These are phyloP conservation scores for Venturia effusa DNA, from an alignment of 2,329 filamentous ascomycete genomes.

Conservation along the genomic window DNA sequence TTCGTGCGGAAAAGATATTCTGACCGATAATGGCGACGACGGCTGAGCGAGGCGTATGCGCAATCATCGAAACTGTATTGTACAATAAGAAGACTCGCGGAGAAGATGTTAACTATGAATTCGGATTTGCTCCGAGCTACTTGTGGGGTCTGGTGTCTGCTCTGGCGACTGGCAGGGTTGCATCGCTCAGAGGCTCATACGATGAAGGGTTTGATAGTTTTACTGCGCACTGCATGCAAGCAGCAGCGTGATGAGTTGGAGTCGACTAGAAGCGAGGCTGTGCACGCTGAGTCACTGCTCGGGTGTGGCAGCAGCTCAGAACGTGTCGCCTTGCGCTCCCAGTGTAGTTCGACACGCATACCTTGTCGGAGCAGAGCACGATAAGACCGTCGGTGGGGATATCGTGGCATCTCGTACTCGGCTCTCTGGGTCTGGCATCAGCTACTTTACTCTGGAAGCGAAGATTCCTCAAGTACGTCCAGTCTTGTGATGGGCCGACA, in stretches of 20 bases:
- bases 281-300: neutral
- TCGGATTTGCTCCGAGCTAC: neutral
- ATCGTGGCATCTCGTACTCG: neutral
- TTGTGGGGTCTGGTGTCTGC: neutral
- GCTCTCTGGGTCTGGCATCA: neutral
- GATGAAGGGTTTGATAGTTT: neutral
- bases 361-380: neutral
- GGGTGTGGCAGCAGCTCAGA: neutral
- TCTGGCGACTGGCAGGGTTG: neutral
- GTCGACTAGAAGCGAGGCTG: neutral
- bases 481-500: neutral
- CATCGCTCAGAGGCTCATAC: neutral
- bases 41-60: neutral
- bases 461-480: neutral
- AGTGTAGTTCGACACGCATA: neutral
- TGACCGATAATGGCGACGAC: neutral
- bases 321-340: neutral
- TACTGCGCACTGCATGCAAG: neutral
- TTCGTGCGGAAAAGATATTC: no score
- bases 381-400: neutral
- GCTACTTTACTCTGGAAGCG: no score
- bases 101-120: neutral
- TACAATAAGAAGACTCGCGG: neutral
- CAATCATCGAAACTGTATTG: neutral
- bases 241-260: neutral